Evolutionary conservation across 139 green algal genomes (phyloP), one percentile per base, ranked within the genome.

Genomic region (Chlamydomonas applanata): DNA sequence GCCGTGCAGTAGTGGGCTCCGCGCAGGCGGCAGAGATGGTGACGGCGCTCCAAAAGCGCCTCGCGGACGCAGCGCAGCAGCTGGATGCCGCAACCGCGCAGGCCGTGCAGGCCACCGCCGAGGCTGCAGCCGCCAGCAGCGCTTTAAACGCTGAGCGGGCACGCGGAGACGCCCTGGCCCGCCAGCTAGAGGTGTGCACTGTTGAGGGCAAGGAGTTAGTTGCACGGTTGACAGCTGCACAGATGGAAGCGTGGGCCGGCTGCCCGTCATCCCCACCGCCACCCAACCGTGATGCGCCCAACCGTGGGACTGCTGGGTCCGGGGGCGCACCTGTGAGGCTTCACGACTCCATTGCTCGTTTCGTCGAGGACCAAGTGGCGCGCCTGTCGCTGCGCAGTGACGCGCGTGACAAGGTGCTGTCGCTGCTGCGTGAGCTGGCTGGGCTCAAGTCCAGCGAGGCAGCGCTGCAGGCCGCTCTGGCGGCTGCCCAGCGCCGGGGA

Each of bases 391-490:
- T 71, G 36, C 59, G 20, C 60, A 65, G 35, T 0, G 81, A 86
- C 25, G 34, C 70, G 0, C 60, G 75, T n/a, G 73, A 86, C 56
- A 77, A 82, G 61, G 24, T 87, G n/a, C 67, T 89, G 67, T 73
- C 76, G 0, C 79, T 93, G 30, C 80, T 81, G 2, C 63, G 86
- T 13, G 74, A 90, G 85, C 78, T 88, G 16, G 91, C 86, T 49
- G 82, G 66, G 2, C 59, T 89, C 14, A 93, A 93, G 78, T 72
- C 89, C 29, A 76, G 74, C 0, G 84, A 93, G 66, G 79, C 76
- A 1, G 78, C 81, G 44, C 73, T 90, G 32, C 76, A 82, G 44
- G 73, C 80, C 27, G 70, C 76, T 0, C 75, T 90, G 30, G 81
- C 85, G 29, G 77, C 85, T 27, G 79, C 85, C 27, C 73, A 82